A percentile compares a stretch with the other conserved stretches of the same genome.
Conservation (phyloP, 1,284 basidiomycete species). For the Hymenochaete sp. region DNA sequence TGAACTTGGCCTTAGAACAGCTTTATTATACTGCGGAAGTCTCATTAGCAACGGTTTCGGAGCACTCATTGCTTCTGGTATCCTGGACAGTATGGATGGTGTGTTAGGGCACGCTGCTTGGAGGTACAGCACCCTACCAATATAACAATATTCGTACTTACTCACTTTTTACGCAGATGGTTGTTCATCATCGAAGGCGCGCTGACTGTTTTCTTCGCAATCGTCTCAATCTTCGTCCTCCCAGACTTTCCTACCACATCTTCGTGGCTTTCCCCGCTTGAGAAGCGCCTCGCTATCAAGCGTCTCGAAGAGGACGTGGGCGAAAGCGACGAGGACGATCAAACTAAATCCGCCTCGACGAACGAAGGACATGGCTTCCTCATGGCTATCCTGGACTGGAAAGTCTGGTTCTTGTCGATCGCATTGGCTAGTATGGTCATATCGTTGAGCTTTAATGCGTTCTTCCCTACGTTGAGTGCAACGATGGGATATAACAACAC, state of each 20-base stretch:
- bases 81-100: slow-evolving; percentile 63
- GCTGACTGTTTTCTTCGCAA: slow-evolving; percentile 54
- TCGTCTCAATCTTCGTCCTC: slow-evolving; percentile 56
- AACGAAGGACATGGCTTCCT: slow-evolving; percentile 40
- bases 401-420: slow-evolving; percentile 65
- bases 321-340: slow-evolving; percentile 29
- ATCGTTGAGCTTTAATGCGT: slow-evolving; percentile 65
- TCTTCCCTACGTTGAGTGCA: slow-evolving; percentile 59
- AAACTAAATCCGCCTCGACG: slow-evolving; percentile 7
- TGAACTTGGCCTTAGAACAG: slow-evolving; percentile 65
- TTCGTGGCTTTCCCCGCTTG: slow-evolving; percentile 51
- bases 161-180: slow-evolving; percentile 38
- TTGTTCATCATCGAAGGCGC: slow-evolving; percentile 71
- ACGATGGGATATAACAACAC: slow-evolving; percentile 63
- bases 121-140: slow-evolving; percentile 35
- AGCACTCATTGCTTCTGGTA: slow-evolving; percentile 68
- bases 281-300: slow-evolving; percentile 56
- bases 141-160: neutral
- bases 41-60: slow-evolving; percentile 81
- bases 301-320: slow-evolving; percentile 69
- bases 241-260: slow-evolving; percentile 67
- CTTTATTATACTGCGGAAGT: slow-evolving; percentile 63
- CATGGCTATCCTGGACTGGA: slow-evolving; percentile 60
- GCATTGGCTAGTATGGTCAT: slow-evolving; percentile 46
- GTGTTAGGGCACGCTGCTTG: slow-evolving; percentile 65